A percentile compares a stretch with the other conserved stretches of the same genome.
Conservation (phyloP, 768 basidiomycete species). For the Pleurotus ostreatus region DNA sequence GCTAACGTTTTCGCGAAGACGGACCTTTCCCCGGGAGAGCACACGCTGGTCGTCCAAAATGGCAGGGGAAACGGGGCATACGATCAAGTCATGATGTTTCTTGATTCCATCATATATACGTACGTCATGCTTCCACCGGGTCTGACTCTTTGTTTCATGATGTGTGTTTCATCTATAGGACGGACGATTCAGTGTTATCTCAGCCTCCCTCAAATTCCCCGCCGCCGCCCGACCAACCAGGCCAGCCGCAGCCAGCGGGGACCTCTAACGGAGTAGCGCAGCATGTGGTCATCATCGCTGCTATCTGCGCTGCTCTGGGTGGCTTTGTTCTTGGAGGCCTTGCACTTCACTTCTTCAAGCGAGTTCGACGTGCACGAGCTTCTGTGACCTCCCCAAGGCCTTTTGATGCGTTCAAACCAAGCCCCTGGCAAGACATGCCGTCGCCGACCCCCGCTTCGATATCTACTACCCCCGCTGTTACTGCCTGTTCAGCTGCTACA, state of each 20-base stretch:
- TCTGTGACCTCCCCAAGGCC: no score
- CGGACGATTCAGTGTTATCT: neutral
- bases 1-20: neutral
- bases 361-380: no score
- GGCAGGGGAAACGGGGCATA: neutral
- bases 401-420: no score
- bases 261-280: neutral
- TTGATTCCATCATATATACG: constrained; percentile 7
- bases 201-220: neutral
- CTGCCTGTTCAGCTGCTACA: no score
- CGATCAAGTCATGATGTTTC: constrained; percentile 8
- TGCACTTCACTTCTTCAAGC: neutral
- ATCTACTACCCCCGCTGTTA: no score
- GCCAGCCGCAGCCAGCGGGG: neutral
- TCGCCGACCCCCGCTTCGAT: no score
- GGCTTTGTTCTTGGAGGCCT: neutral
- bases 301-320: neutral
- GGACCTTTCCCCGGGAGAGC: neutral
- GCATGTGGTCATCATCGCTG: neutral
- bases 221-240: neutral
- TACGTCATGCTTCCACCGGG: neutral
- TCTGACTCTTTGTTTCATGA: neutral
- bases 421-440: no score
- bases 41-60: neutral
- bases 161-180: neutral